Conservation (phyloP, 2,329 filamentous ascomycete species). For the Stemphylium vesicarium region DNA sequence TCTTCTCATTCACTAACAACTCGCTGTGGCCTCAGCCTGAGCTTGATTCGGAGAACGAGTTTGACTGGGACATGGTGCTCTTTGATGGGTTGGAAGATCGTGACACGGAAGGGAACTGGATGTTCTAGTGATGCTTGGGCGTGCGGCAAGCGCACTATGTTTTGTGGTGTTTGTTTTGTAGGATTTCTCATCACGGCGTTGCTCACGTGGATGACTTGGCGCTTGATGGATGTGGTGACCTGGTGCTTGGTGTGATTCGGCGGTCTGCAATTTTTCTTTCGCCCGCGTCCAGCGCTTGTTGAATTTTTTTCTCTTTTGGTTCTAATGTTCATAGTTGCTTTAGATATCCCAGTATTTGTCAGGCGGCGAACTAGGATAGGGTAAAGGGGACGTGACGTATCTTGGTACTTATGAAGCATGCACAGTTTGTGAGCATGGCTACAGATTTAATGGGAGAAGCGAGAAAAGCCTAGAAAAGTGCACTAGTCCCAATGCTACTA, state of each 20-base stretch:
- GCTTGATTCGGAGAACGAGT: constrained; percentile 14
- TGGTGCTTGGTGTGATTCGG: background rate
- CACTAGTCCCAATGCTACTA: background rate
- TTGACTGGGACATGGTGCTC: constrained; percentile 45
- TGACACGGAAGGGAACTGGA: constrained; percentile 45
- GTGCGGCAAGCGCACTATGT: background rate
- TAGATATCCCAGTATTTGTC: no score
- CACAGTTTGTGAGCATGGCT: no score
- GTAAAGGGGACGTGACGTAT: no score
- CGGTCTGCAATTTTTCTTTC: background rate
- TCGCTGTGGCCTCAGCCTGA: constrained; percentile 38
- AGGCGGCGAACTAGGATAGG: no score
- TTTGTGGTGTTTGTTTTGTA: background rate
- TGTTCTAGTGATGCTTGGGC: constrained; percentile 12
- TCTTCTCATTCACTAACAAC: constrained; percentile 46
- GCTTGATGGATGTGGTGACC: background rate
- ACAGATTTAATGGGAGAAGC: no score
- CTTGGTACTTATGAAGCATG: no score
- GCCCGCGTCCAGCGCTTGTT: background rate
- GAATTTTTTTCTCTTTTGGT: no score
- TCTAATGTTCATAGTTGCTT: no score
- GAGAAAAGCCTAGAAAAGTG: no score
- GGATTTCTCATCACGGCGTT: background rate
- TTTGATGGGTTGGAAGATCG: constrained; percentile 45
- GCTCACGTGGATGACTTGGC: constrained; percentile 1